A percentile compares a stretch with the other conserved stretches of the same genome.
phyloP scores from a whole-genome alignment of 805 yeast genomes.

The Pichia nanzhaoensis region DNA sequence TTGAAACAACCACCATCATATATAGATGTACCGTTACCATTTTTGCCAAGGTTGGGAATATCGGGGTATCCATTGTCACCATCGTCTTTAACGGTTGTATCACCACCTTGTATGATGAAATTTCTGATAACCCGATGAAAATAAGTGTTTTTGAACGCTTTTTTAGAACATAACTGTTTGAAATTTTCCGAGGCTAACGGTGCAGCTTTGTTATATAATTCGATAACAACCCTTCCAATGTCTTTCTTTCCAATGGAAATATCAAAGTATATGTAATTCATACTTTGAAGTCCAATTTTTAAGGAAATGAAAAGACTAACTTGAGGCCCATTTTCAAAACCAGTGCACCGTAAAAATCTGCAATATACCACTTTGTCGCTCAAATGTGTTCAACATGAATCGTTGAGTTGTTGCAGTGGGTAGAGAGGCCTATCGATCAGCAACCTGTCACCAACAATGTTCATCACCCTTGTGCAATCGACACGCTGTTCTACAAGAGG shows the following conservation, averaged over 20 bases:
- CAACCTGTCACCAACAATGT: too few species aligned
- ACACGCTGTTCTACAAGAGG: slow-evolving; percentile 3
- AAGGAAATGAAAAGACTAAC: too few species aligned
- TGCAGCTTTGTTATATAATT: slow-evolving; percentile 42
- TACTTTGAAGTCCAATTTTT: neutral
- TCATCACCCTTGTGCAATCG: neutral
- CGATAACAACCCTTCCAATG: slow-evolving; percentile 57
- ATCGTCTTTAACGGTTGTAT: slow-evolving; percentile 27
- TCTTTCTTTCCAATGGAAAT: slow-evolving; percentile 30
- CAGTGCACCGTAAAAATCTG: neutral
- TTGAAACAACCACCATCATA: slow-evolving; percentile 31
- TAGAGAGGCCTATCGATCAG: too few species aligned
- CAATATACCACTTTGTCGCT: neutral
- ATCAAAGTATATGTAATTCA: slow-evolving; percentile 32
- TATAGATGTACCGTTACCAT: neutral
- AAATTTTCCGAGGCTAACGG: slow-evolving; percentile 54
- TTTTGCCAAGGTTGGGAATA: slow-evolving; percentile 27
- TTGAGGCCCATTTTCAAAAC: neutral
- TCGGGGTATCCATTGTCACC: slow-evolving; percentile 31
- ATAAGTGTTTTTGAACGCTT: slow-evolving; percentile 35
- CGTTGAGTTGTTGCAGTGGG: too few species aligned
- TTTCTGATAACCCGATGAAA: slow-evolving; percentile 63
- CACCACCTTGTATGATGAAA: slow-evolving; percentile 70
- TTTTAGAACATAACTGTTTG: slow-evolving; percentile 37
- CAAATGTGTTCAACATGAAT: neutral